Conservation (phyloP, 2,329 filamentous ascomycete species). For the Aspergillus sp. region DNA sequence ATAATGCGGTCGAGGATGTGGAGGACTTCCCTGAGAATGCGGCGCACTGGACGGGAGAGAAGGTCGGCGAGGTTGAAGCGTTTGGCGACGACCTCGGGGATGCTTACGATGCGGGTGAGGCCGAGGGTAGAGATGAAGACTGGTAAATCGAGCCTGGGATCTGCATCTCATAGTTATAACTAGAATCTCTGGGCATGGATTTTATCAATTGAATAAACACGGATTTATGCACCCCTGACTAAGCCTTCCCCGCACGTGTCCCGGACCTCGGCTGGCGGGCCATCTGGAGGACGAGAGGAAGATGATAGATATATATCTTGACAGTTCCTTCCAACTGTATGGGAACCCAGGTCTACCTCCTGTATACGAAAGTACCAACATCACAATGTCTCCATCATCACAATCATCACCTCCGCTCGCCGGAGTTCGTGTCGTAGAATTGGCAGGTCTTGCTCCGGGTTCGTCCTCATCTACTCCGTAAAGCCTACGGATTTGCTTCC, state of each 20-base stretch:
- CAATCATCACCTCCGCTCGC: slow-evolving; percentile 61
- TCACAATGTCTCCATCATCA: slow-evolving; percentile 37
- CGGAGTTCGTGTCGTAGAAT: slow-evolving; percentile 64
- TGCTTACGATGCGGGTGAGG: slow-evolving; percentile 45
- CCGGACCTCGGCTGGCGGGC: slow-evolving; percentile 25
- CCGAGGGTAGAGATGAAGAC: slow-evolving; percentile 25
- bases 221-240: background rate
- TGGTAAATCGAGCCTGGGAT: slow-evolving; percentile 4
- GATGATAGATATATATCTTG: background rate
- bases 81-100: slow-evolving; percentile 45
- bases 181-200: too few relatives aligned
- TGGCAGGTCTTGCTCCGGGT: slow-evolving; percentile 67
- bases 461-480: slow-evolving; percentile 13
- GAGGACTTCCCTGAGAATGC: slow-evolving; percentile 36
- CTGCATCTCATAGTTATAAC: background rate
- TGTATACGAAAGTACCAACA: background rate
- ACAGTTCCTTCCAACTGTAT: background rate
- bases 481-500: background rate
- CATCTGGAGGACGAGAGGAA: background rate
- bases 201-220: too few relatives aligned
- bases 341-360: too few relatives aligned
- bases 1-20: slow-evolving; percentile 32
- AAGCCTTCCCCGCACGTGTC: slow-evolving; percentile 19
- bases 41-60: slow-evolving; percentile 41
- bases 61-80: slow-evolving; percentile 45